Base-by-base conservation (phyloP, 2,329 filamentous ascomycete genomes). In the Cladosporium sp. region DNA sequence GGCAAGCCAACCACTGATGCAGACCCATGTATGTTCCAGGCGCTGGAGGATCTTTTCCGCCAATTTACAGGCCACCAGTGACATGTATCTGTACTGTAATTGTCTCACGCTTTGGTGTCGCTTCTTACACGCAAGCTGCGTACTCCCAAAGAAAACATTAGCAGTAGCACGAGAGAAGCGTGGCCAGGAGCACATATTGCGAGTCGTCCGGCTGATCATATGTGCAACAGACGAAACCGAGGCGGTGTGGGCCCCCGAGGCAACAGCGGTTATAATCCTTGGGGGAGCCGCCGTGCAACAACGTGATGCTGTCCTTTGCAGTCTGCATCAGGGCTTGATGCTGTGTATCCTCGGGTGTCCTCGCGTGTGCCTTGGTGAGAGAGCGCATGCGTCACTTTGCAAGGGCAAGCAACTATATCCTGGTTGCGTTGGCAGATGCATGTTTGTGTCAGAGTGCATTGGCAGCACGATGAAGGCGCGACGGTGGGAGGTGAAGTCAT, bases 1-100 rank as follows among this genome's bases (percentile, higher is more conserved):
- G 36, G 38, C 36, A 59, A 41, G n/a, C 57, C 57, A 59, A 59
- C 24, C 57, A 59, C 36, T 8, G 15, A 10, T 44, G 57, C 57
- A 44, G 57, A 12, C 7, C 7, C n/a, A 11, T 8, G 41, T 24
- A 32, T 32, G 41, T 47, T 55, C 52, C 26, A 55, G 52, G 52
- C 52, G 52, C 28, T 21, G 52, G 15, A 21, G 15, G 49, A 52
- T 3, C 24, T 4, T 30, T 30, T 14, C 30, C n/a, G 14, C 52
- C 32, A n/a, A 55, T 14, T 55, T 21, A 8, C 24, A 38, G 55
- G 34, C 32, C 32, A 34, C 34, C n/a, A 58, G 32, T 58, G 32
- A 41, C 34, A 12, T 58, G 55, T 11, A 34, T 28, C 21, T 38
- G 32, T 58, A 24, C 41, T 24, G 32, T 58, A 24, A n/a, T 24